Base-by-base conservation (phyloP, 2,329 filamentous ascomycete species). In the Aotearoamyces nothofagi region DNA sequence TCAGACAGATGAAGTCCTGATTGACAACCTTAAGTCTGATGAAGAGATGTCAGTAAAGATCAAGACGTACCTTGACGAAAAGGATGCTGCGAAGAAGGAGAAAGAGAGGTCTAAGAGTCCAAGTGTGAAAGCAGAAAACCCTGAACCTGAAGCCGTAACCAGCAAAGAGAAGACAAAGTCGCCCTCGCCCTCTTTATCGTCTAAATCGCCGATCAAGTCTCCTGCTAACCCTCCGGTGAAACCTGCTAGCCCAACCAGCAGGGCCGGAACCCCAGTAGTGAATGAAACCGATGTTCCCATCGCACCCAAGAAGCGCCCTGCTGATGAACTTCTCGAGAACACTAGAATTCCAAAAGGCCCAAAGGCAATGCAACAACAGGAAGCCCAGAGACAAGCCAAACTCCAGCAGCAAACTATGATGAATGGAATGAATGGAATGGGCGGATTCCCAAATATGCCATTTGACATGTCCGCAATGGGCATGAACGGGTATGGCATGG, bases 11-110 rank as follows among this genome's bases (percentile, higher is more conserved):
- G 82, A 82, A 48, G 82, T 94, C 40, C 65, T 94, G 46, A 80
- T 96, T 58, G 87, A 94, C 66, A 79, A 93, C 56, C 69, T 98
- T 43, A 71, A 76, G 50, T 59, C 75, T 39, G 84, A 96, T 56
- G 78, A 82, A 40, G 82, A 90, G 42, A 69, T 74, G 37, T 69
- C 73, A 39, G 63, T 68, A 44, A 86, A 80, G 55, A 81, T 93
- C 40, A 79, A 81, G 57, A 69, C 69, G 22, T 94, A 78, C 47
- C 50, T 72, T 38, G 64, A 66, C 39, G 71, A 67, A 50, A 56
- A 56, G 34, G 66, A 69, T 45, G 53, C 58, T 10, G 46, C 49
- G 11, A 39, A 36, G 17, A 35, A 45, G 38, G 39, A 57, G 25
- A 41, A 52, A 35, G 42, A 51, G 27, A 60, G 57, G 47, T 59